These are phyloP conservation scores for Lactarius quietus DNA, from an alignment of 768 basidiomycete genomes.

Conservation along the genomic window DNA sequence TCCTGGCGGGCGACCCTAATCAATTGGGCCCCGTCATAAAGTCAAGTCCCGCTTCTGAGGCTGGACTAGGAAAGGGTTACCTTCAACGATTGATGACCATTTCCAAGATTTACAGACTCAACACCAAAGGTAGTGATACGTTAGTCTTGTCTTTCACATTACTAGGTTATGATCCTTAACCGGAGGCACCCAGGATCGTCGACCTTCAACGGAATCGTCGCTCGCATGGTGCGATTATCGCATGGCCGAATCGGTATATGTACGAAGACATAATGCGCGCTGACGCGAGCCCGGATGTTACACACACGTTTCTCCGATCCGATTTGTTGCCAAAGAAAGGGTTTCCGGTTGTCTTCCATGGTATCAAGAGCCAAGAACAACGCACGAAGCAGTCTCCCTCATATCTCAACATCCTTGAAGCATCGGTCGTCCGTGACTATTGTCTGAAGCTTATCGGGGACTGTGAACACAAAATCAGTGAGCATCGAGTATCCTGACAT, in stretches of 20 bases:
- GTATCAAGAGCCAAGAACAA: constrained; percentile 34
- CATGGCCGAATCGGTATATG: constrained; percentile 51
- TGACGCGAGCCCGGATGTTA: constrained; percentile 29
- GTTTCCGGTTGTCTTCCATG: constrained; percentile 37
- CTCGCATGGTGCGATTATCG: constrained; percentile 41
- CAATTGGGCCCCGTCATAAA: constrained; percentile 40
- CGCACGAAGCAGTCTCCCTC: constrained; percentile 38
- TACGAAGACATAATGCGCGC: constrained; percentile 37
- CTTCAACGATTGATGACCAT: constrained; percentile 37
- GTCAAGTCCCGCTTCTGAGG: constrained; percentile 29
- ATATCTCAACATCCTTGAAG: constrained; percentile 41
- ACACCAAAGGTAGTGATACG: constrained; percentile 31
- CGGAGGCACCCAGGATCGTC: constrained; percentile 23
- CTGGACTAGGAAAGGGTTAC: constrained; percentile 36
- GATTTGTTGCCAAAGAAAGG: constrained; percentile 30
- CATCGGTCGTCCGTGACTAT: constrained; percentile 35
- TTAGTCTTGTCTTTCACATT: constrained; percentile 15
- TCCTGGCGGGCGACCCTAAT: constrained; percentile 38
- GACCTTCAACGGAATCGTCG: constrained; percentile 24
- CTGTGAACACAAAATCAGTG: constrained; percentile 32
- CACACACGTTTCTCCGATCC: constrained; percentile 30
- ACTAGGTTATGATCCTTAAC: neutral
- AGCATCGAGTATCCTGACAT: constrained; percentile 13
- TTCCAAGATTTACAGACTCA: constrained; percentile 31
- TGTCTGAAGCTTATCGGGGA: constrained; percentile 32